Conservation (phyloP, 768 basidiomycete species). For the Collybia mongolica region DNA sequence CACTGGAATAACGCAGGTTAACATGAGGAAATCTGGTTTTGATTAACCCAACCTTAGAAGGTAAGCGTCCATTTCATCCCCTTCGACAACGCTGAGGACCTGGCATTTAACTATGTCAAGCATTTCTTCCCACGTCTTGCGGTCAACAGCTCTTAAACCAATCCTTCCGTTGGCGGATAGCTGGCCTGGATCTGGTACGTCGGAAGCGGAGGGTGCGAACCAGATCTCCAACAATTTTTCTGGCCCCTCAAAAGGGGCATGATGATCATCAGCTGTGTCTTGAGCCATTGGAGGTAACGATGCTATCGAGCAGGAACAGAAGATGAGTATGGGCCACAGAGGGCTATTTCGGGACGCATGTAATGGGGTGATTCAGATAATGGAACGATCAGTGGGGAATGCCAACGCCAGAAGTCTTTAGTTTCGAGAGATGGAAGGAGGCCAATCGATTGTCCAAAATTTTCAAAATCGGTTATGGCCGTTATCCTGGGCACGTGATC, state of each 20-base stretch:
- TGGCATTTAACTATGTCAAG: constrained; percentile 96
- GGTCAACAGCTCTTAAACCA: constrained; percentile 77
- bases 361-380: constrained; percentile 22
- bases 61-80: constrained; percentile 92
- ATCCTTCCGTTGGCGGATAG: constrained; percentile 39
- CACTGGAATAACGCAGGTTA: constrained; percentile 50
- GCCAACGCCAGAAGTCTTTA: neutral
- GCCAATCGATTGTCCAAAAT: neutral
- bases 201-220: constrained; percentile 81
- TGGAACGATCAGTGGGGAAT: constrained; percentile 6
- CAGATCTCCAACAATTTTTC: constrained; percentile 97
- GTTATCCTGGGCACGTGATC: neutral
- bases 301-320: constrained; percentile 51
- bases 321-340: constrained; percentile 26
- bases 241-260: constrained; percentile 83
- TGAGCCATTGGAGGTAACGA: constrained; percentile 31
- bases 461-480: neutral
- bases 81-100: constrained; percentile 86
- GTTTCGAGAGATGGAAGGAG: neutral
- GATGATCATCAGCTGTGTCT: constrained; percentile 30
- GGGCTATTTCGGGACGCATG: constrained; percentile 41
- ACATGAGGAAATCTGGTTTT: constrained; percentile 4
- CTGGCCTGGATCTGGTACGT: constrained; percentile 46
- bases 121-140: constrained; percentile 93
- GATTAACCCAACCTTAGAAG: constrained; percentile 71